Base-by-base conservation (phyloP, 1,284 basidiomycete species). In the Apiotrichum porosum region DNA sequence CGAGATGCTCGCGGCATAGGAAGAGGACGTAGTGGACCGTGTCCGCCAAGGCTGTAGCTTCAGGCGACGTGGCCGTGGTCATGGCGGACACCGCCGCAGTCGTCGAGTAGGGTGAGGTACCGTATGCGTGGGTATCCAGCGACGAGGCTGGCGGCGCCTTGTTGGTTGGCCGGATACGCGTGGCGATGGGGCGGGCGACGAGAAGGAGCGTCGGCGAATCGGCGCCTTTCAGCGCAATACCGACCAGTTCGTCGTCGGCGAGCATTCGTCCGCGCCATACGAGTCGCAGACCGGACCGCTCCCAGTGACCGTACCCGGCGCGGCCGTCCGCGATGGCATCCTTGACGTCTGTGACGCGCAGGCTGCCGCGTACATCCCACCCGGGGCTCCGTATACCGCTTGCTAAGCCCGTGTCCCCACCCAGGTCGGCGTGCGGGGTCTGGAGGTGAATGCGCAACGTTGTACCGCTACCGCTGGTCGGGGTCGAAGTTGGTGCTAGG, bases 241-340 rank as follows among this genome's bases (percentile, higher is more conserved):
- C 62, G n/a, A 71, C 34, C 15, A 42, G 42, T 46, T 68, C 65
- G 9, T 66, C 56, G 57, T 70, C 69, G 14, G 57, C 42, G 4
- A 70, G 57, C n/a, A 72, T 65, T 28, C 68, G 53, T 3, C 69
- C 69, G 33, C 61, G 62, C 59, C 63, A 69, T 8, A 71, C 62
- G 9, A 71, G 37, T 18, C 69, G 55, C 61, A 71, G 63, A 1
- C 65, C 66, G 2, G 62, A 57, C 18, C 61, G 55, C 26, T 60
- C 58, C 65, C 66, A 70, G 6, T 30, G 19, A 1, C 61, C 66
- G 24, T 54, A 57, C 18, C 63, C 59, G 12, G 65, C 64, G 3
- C 54, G 35, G 14, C 65, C 63, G 15, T 39, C 22, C 1, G 60
- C 61, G 32, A 70, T 42, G 6, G 53, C 56, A 47, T 65, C 61